Evolutionary conservation across 495 filamentous ascomycete genomes (phyloP).

Genomic region (Aspergillus olivimuriae): DNA sequence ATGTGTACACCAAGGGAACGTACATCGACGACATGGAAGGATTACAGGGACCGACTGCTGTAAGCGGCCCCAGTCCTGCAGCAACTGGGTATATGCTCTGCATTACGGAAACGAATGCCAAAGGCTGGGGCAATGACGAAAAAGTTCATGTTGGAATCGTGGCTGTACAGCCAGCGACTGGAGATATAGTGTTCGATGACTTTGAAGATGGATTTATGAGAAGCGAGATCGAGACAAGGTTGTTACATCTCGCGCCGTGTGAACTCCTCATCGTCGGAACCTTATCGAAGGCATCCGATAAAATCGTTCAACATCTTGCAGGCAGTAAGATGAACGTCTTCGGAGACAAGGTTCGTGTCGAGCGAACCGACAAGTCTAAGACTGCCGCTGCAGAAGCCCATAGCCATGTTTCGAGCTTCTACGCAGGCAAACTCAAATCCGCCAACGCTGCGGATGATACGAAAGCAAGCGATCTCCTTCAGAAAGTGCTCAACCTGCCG

Average conservation of each 20-base stretch:
- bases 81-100: constrained; percentile 89
- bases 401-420: constrained; percentile 90
- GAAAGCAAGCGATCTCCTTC: constrained; percentile 56
- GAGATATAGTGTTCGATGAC: constrained; percentile 92
- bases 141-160: constrained; percentile 89
- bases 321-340: constrained; percentile 89
- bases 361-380: constrained; percentile 66
- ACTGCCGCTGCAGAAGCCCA: constrained; percentile 78
- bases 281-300: constrained; percentile 87
- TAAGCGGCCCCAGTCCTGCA: constrained; percentile 49
- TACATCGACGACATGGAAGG: constrained; percentile 95
- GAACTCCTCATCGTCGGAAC: constrained; percentile 95
- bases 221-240: constrained; percentile 87
- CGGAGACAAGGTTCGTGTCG: constrained; percentile 81
- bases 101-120: constrained; percentile 80
- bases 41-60: constrained; percentile 47
- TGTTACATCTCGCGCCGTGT: constrained; percentile 92
- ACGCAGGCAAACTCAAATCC: constrained; percentile 77
- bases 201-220: constrained; percentile 99
- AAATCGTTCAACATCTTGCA: constrained; percentile 83
- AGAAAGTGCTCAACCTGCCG: constrained; percentile 78
- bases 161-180: constrained; percentile 91
- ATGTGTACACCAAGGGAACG: constrained; percentile 96
- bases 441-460: constrained; percentile 40
- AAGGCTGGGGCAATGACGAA: constrained; percentile 85